A percentile compares a stretch with the other conserved stretches of the same genome.
Conservation (phyloP, 1,139 yeast genomes). For the Ogataea hybrid region DNA sequence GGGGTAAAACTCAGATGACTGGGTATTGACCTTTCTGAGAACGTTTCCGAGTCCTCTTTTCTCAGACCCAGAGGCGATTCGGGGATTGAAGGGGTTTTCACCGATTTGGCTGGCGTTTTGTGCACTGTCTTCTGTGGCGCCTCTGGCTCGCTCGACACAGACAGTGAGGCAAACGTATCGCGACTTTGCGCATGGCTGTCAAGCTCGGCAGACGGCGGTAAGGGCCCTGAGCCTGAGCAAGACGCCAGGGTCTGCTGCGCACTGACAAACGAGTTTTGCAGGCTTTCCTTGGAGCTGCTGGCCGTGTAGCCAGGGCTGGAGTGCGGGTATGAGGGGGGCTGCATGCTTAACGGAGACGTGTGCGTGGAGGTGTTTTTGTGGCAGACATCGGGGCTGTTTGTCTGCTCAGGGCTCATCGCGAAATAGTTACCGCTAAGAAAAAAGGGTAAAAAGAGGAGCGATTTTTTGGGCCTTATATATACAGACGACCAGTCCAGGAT, state of each 20-base stretch:
- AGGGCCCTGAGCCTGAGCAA: neutral
- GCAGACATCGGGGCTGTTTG: neutral
- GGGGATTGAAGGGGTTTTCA: slow-evolving; percentile 11
- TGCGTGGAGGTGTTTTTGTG: slow-evolving; percentile 1
- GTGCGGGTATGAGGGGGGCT: neutral
- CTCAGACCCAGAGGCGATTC: slow-evolving; percentile 13
- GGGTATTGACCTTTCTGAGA: slow-evolving; percentile 9
- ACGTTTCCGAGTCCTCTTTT: slow-evolving; percentile 3
- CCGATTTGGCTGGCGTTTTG: neutral
- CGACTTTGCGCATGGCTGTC: neutral
- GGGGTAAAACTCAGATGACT: slow-evolving; percentile 11
- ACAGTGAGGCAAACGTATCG: neutral
- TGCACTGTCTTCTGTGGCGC: too few species aligned
- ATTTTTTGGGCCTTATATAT: too few species aligned
- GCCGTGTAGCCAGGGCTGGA: neutral
- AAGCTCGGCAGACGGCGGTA: neutral
- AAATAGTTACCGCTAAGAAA: slow-evolving; percentile 7
- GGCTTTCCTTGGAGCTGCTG: neutral
- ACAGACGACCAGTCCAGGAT: too few species aligned
- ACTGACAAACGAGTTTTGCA: slow-evolving; percentile 3
- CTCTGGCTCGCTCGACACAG: neutral
- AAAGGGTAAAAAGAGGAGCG: slow-evolving; percentile 1
- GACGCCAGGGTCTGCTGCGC: slow-evolving; percentile 6
- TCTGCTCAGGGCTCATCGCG: slow-evolving; percentile 1
- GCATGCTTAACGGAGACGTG: neutral